Evolutionary conservation across 148 eudicot species (phyloP).

Genomic region (Linanthus parryae): DNA sequence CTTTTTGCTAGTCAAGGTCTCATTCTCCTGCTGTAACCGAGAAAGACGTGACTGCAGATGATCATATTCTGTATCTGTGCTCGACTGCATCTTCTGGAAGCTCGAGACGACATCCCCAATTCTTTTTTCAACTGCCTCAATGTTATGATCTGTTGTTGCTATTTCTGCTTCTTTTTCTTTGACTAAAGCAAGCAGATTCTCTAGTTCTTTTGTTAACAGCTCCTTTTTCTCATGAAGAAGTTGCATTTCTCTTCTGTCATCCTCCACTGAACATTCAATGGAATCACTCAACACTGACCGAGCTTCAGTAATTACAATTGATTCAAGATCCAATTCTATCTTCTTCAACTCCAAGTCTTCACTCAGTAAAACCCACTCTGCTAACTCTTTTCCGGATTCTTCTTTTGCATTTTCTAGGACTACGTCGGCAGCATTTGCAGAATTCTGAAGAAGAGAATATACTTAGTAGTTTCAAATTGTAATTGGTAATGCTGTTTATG

Average conservation of each 20-base stretch:
- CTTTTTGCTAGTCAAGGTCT: conserved; percentile 41
- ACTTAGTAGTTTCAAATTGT: conserved; percentile 5
- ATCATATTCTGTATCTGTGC: conserved; percentile 28
- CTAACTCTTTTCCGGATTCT: conserved; percentile 38
- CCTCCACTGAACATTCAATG: conserved; percentile 39
- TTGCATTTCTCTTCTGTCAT: conserved; percentile 54
- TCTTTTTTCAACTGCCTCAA: conserved; percentile 56
- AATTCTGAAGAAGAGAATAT: conserved; percentile 29
- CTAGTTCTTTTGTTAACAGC: conserved; percentile 43
- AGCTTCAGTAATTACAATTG: conserved; percentile 42
- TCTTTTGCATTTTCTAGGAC: conserved; percentile 36
- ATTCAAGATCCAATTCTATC: conserved; percentile 56
- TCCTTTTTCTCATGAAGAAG: conserved; percentile 39
- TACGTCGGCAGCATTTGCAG: conserved; percentile 40
- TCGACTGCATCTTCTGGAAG: conserved; percentile 45
- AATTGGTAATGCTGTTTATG: background rate
- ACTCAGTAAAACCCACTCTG: conserved; percentile 40
- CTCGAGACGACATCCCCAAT: conserved; percentile 46
- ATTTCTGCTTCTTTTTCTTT: conserved; percentile 66
- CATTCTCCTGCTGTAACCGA: conserved; percentile 36
- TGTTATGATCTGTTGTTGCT: conserved; percentile 43
- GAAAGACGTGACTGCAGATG: conserved; percentile 36
- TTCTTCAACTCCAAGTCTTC: conserved; percentile 57
- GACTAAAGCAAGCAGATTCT: conserved; percentile 52
- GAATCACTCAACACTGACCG: conserved; percentile 36